Percentiles rank a stretch among this genome's conserved stretches.
phyloP scores from a whole-genome alignment of 176 grass and related monocot species.

The Musa acuminata region DNA sequence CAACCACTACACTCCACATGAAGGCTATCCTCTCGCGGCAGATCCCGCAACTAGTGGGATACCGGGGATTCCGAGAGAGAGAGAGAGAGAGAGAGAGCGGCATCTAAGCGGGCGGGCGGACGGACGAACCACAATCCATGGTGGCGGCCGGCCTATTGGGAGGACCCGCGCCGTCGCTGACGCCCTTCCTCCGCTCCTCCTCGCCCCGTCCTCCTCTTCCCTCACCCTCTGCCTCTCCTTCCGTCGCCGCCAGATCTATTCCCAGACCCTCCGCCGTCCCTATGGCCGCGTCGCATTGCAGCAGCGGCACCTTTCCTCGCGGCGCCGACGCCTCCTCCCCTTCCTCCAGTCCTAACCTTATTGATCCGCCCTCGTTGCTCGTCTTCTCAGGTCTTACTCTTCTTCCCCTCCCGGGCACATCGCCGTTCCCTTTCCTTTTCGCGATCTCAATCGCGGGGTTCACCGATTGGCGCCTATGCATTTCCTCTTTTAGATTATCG shows the following conservation, averaged over 20 bases:
- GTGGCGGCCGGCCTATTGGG: background rate
- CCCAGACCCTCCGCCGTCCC: background rate
- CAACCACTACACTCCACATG: too few species aligned
- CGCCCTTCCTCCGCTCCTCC: background rate
- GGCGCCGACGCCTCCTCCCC: conserved; percentile 22
- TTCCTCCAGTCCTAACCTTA: background rate
- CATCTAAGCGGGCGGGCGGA: background rate
- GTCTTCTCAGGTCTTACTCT: conserved; percentile 62
- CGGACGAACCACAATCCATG: background rate
- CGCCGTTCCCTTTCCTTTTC: too few species aligned
- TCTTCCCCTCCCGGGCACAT: background rate
- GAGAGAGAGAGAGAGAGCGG: background rate
- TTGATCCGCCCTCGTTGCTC: conserved; percentile 41
- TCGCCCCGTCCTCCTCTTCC: background rate
- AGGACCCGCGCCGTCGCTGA: background rate
- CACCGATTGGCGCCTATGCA: background rate
- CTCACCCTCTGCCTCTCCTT: background rate
- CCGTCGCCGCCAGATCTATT: background rate
- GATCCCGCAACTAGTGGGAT: too few species aligned
- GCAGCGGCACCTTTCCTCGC: conserved; percentile 1
- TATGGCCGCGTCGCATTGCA: conserved; percentile 15
- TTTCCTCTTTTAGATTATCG: too few species aligned
- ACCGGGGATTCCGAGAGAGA: too few species aligned
- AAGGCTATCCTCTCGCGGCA: too few species aligned
- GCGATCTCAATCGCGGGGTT: background rate